A percentile compares a stretch with the other conserved stretches of the same genome.
These are phyloP conservation scores for Penicillium corylophilum DNA, from an alignment of 2,329 filamentous ascomycete species.

Conservation along the genomic window DNA sequence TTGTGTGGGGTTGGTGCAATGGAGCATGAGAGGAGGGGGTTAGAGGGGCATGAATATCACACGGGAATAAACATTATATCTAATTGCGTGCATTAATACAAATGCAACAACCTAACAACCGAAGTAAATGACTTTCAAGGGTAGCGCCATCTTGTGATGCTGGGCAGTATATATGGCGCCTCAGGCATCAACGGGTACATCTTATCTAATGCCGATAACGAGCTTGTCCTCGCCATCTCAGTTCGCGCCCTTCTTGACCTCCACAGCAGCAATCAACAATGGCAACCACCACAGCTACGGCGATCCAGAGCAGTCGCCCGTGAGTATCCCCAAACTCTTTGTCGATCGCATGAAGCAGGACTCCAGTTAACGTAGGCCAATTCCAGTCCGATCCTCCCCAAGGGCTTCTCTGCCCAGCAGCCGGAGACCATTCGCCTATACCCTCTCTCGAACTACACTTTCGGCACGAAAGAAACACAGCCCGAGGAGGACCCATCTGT, in stretches of 20 bases:
- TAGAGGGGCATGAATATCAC: neutral
- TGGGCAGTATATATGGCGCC: neutral
- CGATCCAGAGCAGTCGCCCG: conserved; percentile 74
- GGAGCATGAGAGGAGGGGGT: neutral
- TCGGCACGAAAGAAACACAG: conserved; percentile 96
- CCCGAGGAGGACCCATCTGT: conserved; percentile 97
- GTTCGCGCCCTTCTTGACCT: conserved; percentile 2
- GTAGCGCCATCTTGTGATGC: neutral
- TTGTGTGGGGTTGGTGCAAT: neutral
- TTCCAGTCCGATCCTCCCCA: conserved; percentile 68
- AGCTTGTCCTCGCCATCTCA: conserved; percentile 2
- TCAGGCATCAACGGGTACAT: neutral
- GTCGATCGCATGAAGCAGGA: conserved; percentile 3
- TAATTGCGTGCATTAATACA: neutral
- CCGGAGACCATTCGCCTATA: conserved; percentile 87
- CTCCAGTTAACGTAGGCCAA: conserved; percentile 10
- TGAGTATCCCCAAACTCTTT: conserved; percentile 31
- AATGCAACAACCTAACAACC: neutral
- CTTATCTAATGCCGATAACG: conserved; percentile 15
- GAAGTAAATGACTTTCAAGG: neutral
- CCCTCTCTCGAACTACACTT: conserved; percentile 97
- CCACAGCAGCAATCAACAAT: conserved; percentile 47
- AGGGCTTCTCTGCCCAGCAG: conserved; percentile 85
- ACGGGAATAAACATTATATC: neutral
- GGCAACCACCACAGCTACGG: conserved; percentile 78